These are phyloP conservation scores for Aspergillus glaucus DNA, from an alignment of 2,329 filamentous ascomycete genomes.

Conservation along the genomic window DNA sequence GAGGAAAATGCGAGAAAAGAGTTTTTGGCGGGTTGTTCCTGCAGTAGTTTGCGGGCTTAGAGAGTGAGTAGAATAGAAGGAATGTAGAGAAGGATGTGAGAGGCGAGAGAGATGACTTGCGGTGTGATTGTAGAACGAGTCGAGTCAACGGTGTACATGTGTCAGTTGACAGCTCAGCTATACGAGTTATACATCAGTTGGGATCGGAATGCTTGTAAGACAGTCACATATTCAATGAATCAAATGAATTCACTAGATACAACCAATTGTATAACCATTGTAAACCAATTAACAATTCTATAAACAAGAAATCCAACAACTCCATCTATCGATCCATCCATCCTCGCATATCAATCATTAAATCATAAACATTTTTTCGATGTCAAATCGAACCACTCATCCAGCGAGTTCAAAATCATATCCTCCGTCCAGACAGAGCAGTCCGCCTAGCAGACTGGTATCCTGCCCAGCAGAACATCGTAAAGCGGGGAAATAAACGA, in stretches of 20 bases:
- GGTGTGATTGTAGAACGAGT: not conserved
- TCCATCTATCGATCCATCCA: not conserved
- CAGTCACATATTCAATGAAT: not conserved
- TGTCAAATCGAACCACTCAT: conserved; percentile 1
- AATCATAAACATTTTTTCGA: not conserved
- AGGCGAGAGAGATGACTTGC: not conserved
- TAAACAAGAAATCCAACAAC: not conserved
- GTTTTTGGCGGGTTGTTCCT: not conserved
- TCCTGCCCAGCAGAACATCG: not conserved
- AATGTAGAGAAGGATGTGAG: not conserved
- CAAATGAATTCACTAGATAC: not conserved
- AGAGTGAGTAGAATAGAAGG: not conserved
- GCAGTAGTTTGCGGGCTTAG: not conserved
- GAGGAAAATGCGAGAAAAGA: not conserved
- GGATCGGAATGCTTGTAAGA: not conserved
- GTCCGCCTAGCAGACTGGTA: not conserved
- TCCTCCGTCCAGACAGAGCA: conserved; percentile 1
- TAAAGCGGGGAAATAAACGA: not conserved
- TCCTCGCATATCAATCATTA: not conserved
- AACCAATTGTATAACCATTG: not conserved
- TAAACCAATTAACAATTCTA: not conserved
- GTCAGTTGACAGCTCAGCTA: not conserved
- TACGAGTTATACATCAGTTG: not conserved
- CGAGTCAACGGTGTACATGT: not conserved
- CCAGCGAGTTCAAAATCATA: not conserved